Conservation (phyloP, 169 alveolate species). For the Eimeria tenella region DNA sequence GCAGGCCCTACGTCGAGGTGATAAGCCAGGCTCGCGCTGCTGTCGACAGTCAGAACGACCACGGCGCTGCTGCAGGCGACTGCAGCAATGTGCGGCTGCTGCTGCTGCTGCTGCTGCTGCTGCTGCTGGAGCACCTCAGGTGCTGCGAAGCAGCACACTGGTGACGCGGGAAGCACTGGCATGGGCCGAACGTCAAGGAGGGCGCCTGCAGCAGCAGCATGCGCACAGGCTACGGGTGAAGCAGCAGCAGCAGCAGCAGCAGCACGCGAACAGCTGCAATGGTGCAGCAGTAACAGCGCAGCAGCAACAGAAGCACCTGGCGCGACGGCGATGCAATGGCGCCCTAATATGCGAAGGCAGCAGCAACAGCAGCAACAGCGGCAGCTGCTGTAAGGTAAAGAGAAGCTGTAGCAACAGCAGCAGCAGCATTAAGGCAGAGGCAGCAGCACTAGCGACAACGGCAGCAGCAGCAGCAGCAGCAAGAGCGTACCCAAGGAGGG, state of each 20-base stretch:
- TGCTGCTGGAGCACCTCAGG: background rate
- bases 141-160: constrained; percentile 39
- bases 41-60: constrained; percentile 16
- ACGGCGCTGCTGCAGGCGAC: constrained; percentile 62
- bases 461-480: background rate
- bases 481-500: background rate
- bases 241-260: constrained; percentile 4
- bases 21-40: background rate
- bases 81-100: constrained; percentile 29
- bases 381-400: background rate
- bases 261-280: background rate
- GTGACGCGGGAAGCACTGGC: background rate
- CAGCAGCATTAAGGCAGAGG: background rate
- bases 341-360: background rate
- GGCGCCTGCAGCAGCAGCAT: constrained; percentile 38
- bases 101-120: constrained; percentile 57
- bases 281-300: background rate
- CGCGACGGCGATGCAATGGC: background rate
- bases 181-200: constrained; percentile 49
- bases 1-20: constrained; percentile 20
- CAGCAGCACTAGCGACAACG: background rate
- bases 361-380: background rate
- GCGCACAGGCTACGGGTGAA: background rate
- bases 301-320: background rate
- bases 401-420: background rate